These are phyloP conservation scores for Knufia fluminis DNA, from an alignment of 2,329 filamentous ascomycete species.

Conservation along the genomic window DNA sequence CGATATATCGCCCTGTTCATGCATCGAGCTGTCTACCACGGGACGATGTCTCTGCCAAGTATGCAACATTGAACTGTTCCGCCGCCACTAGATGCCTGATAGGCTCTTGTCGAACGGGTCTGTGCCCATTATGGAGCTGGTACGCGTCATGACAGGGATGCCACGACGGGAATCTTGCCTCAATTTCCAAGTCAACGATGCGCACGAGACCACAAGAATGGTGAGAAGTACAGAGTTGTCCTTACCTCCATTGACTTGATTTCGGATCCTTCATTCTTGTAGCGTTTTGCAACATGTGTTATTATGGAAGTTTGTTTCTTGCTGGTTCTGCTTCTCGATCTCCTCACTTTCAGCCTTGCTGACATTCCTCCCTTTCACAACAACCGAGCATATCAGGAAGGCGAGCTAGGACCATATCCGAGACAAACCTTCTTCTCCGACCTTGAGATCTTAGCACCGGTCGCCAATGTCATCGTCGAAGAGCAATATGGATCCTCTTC, in stretches of 20 bases:
- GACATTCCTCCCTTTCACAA: neutral
- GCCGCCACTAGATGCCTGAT: neutral
- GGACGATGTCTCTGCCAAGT: neutral
- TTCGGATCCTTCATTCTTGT: no score
- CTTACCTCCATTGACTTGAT: no score
- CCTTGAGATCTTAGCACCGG: neutral
- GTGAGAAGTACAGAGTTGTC: no score
- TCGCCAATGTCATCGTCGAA: conserved; percentile 3
- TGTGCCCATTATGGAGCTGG: neutral
- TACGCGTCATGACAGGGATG: neutral
- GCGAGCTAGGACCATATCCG: conserved; percentile 3
- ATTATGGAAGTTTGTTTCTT: neutral
- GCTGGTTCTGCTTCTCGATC: neutral
- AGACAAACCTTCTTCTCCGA: conserved; percentile 5
- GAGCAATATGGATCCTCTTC: neutral
- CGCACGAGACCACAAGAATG: no score
- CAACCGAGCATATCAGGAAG: neutral
- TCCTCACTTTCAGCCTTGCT: neutral
- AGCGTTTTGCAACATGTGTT: neutral
- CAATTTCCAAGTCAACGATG: neutral
- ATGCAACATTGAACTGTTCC: neutral
- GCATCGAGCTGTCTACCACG: no score
- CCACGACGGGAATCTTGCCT: neutral
- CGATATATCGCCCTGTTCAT: no score
- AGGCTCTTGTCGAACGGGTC: neutral